Evolutionary conservation across 2,329 filamentous ascomycete species (phyloP), one percentile per base, ranked within the genome.

Genomic region (Xylariaceae sp.): DNA sequence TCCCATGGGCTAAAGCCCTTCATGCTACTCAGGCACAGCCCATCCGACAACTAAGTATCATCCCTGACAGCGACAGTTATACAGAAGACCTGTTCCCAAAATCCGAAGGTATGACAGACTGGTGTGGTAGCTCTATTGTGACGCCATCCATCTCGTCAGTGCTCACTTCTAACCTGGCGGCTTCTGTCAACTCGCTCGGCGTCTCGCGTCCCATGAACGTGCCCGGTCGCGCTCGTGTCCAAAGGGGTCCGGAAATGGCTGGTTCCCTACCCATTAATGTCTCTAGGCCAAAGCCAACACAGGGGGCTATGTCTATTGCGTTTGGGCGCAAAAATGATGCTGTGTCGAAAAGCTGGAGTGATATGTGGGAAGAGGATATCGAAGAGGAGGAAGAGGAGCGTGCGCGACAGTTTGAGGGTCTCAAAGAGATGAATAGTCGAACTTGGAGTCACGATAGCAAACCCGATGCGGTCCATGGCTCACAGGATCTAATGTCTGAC

Each of bases 311-410:
- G 79, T 85, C 88, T 4, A 82, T 87, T 67, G 83, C 92, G 47
- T 92, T 95, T 68, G 89, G 88, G 48, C 85, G 85, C 66, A 84
- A 87, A 68, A 81, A 84, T 58, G 87, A 92, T 43, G 77, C 81
- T 45, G 89, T 95, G 45, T 96, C 94, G 53, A 97, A 97, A 86
- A 97, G 94, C 77, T 99, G 94, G 94, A 96, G 92, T 67, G 94
- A 99, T 70, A 84, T 97, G 71, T 96, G 91, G 87, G 92, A 97
- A 55, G 92, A 97, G 70, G 92, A 97, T 50, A 76, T 78, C 43
- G 91, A 94, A 66, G 85, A 88, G 60, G 84, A 87, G 58, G 82
- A 88, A 63, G 81, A 86, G 64, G 83, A 86, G 66, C 79, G 79
- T 57, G 73, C 74, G 55, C 80, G 80, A 59, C 81, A 86, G 68